phyloP scores from a whole-genome alignment of 2,329 filamentous ascomycete species.

The Dothidotthia symphoricarpi region DNA sequence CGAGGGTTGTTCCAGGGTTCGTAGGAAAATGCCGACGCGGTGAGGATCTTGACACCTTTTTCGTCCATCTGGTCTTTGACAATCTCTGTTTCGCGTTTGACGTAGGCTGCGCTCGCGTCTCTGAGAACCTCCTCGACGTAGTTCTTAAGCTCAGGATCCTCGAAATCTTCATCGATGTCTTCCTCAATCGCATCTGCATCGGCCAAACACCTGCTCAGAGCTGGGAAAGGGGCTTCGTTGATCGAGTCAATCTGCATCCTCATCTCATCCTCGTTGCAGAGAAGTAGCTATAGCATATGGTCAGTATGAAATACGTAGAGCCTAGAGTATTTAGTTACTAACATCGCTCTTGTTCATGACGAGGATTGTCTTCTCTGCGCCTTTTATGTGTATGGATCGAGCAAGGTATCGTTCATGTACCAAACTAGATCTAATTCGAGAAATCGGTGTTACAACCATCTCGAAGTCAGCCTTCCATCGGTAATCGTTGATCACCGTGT shows the following conservation, averaged over 20 bases:
- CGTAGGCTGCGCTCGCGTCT: conserved; percentile 3
- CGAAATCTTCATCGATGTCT: no score
- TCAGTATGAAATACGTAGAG: no score
- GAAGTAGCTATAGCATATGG: no score
- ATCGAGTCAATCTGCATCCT: no score
- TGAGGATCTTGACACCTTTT: conserved; percentile 5
- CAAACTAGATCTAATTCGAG: conserved; percentile 3
- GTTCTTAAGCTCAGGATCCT: no score
- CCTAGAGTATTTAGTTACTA: no score
- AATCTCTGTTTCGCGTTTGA: conserved; percentile 4
- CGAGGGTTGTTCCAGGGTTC: background rate
- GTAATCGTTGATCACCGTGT: conserved; percentile 8
- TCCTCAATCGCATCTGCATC: background rate
- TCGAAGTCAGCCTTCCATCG: conserved; percentile 12
- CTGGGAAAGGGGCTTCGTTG: background rate
- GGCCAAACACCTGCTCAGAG: background rate
- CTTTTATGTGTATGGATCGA: conserved; percentile 7
- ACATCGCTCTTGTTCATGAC: conserved; percentile 16
- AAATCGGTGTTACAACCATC: conserved; percentile 10
- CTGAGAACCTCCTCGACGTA: conserved; percentile 1
- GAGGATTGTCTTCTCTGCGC: conserved; percentile 7
- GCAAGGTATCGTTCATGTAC: conserved; percentile 5
- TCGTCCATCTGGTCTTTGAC: conserved; percentile 1
- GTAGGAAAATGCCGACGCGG: conserved; percentile 3
- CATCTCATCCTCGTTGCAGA: no score